A percentile compares a stretch with the other conserved stretches of the same genome.
phyloP scores from a whole-genome alignment of 441 rosid genomes.

The Lepidium campestre region DNA sequence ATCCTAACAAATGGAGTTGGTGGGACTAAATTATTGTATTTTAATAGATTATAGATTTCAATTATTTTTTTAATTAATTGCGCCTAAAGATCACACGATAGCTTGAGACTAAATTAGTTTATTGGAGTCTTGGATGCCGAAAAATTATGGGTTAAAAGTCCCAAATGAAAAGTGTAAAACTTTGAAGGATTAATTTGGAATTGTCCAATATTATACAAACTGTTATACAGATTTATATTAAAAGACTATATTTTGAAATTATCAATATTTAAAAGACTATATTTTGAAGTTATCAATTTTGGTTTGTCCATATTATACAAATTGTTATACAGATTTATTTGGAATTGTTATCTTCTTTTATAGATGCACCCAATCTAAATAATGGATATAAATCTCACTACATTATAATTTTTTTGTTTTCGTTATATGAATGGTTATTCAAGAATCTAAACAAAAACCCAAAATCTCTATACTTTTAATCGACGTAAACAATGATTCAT shows the following conservation, averaged over 20 bases:
- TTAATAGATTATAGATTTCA: background rate
- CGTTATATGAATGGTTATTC: too few relatives aligned
- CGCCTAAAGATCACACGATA: too few relatives aligned
- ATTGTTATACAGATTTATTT: background rate
- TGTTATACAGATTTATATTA: background rate
- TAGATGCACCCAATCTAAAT: too few relatives aligned
- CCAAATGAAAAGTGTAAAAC: background rate
- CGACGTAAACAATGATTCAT: too few relatives aligned
- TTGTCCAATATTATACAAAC: background rate
- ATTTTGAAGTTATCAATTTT: conserved; percentile 10
- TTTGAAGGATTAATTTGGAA: conserved; percentile 1
- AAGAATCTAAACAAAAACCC: too few relatives aligned
- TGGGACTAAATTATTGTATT: background rate
- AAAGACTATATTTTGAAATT: conserved; percentile 13
- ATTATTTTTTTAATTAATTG: background rate
- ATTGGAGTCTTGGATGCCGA: background rate
- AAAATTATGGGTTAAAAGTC: background rate
- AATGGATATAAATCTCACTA: too few relatives aligned
- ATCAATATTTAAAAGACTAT: too few relatives aligned
- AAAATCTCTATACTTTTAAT: too few relatives aligned
- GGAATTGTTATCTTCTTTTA: background rate
- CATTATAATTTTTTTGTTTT: too few relatives aligned
- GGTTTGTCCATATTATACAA: background rate
- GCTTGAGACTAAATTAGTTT: too few relatives aligned
- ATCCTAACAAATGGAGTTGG: background rate